Base-by-base conservation (phyloP, 805 yeast species). In the Tetrapisispora phaffii region DNA sequence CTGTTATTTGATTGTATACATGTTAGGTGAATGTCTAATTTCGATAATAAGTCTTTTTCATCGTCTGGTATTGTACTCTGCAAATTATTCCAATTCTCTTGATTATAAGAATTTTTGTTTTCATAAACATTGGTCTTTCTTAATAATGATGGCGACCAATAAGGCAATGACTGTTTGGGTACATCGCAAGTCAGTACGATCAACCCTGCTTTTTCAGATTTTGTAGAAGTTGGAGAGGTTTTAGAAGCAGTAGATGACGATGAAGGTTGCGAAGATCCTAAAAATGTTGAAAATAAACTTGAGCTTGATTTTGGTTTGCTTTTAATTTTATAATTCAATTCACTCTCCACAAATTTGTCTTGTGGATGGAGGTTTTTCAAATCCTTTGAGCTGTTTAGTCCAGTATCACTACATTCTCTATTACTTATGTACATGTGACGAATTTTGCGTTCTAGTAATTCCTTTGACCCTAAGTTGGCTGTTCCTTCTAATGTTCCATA, bases 101-200 rank as follows among this genome's bases (percentile, higher is more conserved):
- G 58, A 39, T 67, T 70, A 24, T 58, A 57, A 23, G 55, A 55
- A 40, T 59, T 66, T 46, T 62, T 58, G 15, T 53, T 57, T 24
- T 64, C 63, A 26, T 60, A 56, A 31, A 52, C 60, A 46, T 69
- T 69, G 2, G 66, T 59, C 46, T 66, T 68, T 40, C 60, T 57
- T 22, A 69, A 52, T 36, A 69, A 50, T 1, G 67, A 54, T 22
- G 73, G 72, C 7, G 68, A 57, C 37, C 59, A 52, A 44, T 69
- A 69, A 4, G 72, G 68, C 24, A 69, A 47, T 39, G 67, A 61
- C 34, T 56, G 60, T 37, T 60, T 55, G 17, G 72, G 71, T 26
- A 63, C 48, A 2, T 48, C 47, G 1, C 67, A 54, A 2, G 58
- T 50, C 9, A 66, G 47, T 2, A 62, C 50, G 4, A 69, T 55